Evolutionary conservation across 495 filamentous ascomycete genomes (phyloP), one percentile per base, ranked within the genome.

Genomic region (Sordaria brevicollis): DNA sequence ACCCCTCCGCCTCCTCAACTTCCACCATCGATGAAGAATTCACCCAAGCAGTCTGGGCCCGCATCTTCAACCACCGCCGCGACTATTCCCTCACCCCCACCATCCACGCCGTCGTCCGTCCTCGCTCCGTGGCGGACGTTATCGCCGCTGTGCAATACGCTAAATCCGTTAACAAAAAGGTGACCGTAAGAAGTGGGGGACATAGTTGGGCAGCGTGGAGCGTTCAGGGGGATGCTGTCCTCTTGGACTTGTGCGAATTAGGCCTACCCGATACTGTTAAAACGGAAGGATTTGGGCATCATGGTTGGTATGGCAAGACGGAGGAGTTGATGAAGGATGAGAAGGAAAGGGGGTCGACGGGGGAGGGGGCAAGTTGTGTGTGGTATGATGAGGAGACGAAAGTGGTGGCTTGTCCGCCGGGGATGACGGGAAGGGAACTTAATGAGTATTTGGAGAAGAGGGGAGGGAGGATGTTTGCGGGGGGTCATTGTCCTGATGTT

Each of bases 401-500:
- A 5, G 75, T 81, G 10, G 81, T 81, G 5, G 73, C 68, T 11
- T 84, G 77, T 1, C 80, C 84, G 6, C 81, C 84, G 2, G 83
- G 81, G 34, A 76, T 78, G 13, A 86, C 83, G 5, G 83, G 84
- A 0, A 67, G 68, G 17, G 76, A 81, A 68, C 71, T 87, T 9
- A 86, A 85, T 73, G 74, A 70, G 0, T 74, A 74, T 49, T 72
- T 88, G 35, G 62, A 34, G 4, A 62, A 71, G 35, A 19, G 3
- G n/a, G 39, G 71, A 79, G 81, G 77, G 0, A 69, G 79, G 29
- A 81, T 86, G 77, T 87, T 87, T 74, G 78, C 78, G 4, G 85
- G 81, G 2, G 85, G 85, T 0, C 86, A 88, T 74, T 87, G 85
- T 72, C 85, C 85, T 5, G 84, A 87, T 73, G 85, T 87, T 29